These are phyloP conservation scores for Harringtonia aguacate DNA, from an alignment of 2,329 filamentous ascomycete species.

Conservation along the genomic window DNA sequence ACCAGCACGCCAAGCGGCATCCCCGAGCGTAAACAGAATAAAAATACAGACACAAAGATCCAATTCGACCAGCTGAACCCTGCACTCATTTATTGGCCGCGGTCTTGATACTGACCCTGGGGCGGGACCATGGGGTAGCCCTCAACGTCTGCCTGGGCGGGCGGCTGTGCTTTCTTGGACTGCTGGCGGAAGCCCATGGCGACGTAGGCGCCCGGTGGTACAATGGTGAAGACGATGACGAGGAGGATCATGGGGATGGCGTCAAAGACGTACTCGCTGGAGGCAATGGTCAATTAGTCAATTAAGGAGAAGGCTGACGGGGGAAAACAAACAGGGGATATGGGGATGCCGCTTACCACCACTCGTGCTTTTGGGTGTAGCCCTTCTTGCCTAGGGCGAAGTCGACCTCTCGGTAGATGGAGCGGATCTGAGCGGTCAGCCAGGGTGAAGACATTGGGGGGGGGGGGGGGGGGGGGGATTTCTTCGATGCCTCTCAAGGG, in stretches of 20 bases:
- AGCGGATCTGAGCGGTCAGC: constrained; percentile 15
- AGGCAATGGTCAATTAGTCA: too few species aligned
- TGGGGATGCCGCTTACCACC: constrained; percentile 22
- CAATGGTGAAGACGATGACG: constrained; percentile 16
- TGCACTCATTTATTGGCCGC: too few species aligned
- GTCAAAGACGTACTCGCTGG: constrained; percentile 17
- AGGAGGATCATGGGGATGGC: constrained; percentile 20
- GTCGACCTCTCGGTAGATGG: constrained; percentile 20
- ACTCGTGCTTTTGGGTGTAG: constrained; percentile 17
- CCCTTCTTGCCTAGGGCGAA: constrained; percentile 16
- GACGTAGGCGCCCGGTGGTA: constrained; percentile 20
- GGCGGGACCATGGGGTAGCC: neutral
- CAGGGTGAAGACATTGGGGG: neutral
- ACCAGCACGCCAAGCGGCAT: too few species aligned
- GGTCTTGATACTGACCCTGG: too few species aligned
- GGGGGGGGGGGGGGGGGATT: too few species aligned
- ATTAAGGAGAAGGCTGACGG: too few species aligned
- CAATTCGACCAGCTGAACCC: too few species aligned
- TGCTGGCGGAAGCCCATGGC: constrained; percentile 20
- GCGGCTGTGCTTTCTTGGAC: neutral
- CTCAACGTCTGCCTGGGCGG: neutral
- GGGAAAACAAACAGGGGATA: too few species aligned
- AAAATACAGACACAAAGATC: too few species aligned
- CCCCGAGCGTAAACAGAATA: too few species aligned
- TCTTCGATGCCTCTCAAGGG: too few species aligned